phyloP scores from a whole-genome alignment of 2,329 filamentous ascomycete genomes.

The Aulographum hederae region DNA sequence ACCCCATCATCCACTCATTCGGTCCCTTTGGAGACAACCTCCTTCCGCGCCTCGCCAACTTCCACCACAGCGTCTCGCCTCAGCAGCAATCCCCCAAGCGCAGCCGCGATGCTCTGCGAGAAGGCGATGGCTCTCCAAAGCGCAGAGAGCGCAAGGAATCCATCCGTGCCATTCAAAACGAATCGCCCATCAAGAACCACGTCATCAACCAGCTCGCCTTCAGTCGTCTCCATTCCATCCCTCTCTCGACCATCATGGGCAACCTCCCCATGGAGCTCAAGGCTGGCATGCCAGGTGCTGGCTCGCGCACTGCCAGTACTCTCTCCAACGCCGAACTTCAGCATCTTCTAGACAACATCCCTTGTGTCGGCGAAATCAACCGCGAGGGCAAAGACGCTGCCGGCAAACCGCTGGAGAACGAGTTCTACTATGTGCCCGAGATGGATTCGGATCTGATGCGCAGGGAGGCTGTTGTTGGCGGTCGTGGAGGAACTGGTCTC shows the following conservation, averaged over 20 bases:
- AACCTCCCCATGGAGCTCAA: constrained; percentile 53
- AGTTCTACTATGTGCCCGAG: constrained; percentile 93
- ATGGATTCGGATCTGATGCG: constrained; percentile 63
- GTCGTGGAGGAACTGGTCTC: constrained; percentile 73
- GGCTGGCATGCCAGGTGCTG: background rate
- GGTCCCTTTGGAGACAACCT: constrained; percentile 78
- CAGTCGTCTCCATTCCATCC: constrained; percentile 79
- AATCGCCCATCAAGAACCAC: constrained; percentile 53
- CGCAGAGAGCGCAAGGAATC: constrained; percentile 10
- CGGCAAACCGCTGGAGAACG: constrained; percentile 80
- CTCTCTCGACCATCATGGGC: constrained; percentile 72
- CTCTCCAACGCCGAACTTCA: constrained; percentile 34
- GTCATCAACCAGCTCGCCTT: constrained; percentile 90
- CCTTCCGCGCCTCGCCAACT: constrained; percentile 62
- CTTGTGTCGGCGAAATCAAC: constrained; percentile 73
- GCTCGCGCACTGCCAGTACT: background rate
- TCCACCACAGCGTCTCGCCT: constrained; percentile 48
- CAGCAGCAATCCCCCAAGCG: constrained; percentile 7
- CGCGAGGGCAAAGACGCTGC: constrained; percentile 92
- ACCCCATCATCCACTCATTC: constrained; percentile 82
- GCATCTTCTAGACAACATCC: constrained; percentile 50
- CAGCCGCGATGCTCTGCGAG: constrained; percentile 6
- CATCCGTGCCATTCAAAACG: constrained; percentile 10
- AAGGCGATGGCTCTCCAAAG: constrained; percentile 15
- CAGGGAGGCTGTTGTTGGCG: constrained; percentile 66